These are phyloP conservation scores for Phytophthora agathidicida DNA, from an alignment of 352 stramenopile species.

Conservation along the genomic window DNA sequence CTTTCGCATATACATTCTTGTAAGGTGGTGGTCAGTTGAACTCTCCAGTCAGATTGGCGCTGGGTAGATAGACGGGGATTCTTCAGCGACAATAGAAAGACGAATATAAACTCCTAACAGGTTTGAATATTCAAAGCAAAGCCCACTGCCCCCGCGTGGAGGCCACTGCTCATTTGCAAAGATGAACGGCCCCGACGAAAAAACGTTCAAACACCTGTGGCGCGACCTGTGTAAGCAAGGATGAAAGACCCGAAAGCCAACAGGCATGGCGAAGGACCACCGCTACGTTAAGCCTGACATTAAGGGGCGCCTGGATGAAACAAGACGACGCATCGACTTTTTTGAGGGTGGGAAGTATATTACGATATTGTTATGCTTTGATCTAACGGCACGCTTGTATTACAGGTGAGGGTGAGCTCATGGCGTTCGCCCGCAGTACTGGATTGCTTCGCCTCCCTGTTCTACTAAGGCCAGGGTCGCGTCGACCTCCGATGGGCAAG, in stretches of 20 bases:
- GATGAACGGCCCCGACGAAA: conserved; percentile 1
- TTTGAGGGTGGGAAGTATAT: neutral
- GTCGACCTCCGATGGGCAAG: neutral
- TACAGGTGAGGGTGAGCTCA: conserved; percentile 1
- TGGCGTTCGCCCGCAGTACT: neutral
- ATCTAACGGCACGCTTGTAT: neutral
- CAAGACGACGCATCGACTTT: neutral
- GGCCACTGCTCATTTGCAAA: conserved; percentile 2
- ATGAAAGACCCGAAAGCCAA: conserved; percentile 8
- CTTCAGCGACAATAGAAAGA: conserved; percentile 1
- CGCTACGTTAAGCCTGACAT: conserved; percentile 7
- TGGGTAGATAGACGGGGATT: conserved; percentile 9
- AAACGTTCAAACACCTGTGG: conserved; percentile 13
- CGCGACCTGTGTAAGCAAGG: conserved; percentile 4
- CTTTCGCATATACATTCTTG: conserved; percentile 12
- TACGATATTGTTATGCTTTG: neutral
- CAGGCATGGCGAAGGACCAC: neutral
- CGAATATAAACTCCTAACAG: conserved; percentile 10
- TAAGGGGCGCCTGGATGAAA: conserved; percentile 2
- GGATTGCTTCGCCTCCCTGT: neutral
- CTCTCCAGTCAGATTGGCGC: conserved; percentile 2
- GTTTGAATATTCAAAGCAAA: conserved; percentile 14
- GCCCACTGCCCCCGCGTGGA: neutral
- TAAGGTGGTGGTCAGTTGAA: conserved; percentile 1
- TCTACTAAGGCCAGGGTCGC: too few relatives aligned